Percentiles rank a stretch among this genome's conserved stretches.
phyloP scores from a whole-genome alignment of 2,329 filamentous ascomycete genomes.

The Thermothelomyces thermophilus region DNA sequence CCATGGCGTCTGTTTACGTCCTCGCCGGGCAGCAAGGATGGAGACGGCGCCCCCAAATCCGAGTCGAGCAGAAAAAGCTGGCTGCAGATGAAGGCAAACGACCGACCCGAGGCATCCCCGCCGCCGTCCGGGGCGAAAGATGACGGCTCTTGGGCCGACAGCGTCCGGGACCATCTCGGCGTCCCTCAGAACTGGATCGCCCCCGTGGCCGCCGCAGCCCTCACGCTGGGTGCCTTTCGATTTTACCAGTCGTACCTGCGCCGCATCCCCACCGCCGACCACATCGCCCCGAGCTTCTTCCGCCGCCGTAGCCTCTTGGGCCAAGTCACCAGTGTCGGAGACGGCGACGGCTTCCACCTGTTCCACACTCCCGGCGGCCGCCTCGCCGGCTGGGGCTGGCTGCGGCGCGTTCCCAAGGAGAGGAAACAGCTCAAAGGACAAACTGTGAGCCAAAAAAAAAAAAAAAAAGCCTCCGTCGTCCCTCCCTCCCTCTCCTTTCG shows the following conservation, averaged over 20 bases:
- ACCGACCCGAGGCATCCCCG: not conserved
- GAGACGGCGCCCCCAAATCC: not conserved
- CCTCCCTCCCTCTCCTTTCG: not conserved
- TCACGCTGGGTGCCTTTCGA: conserved; percentile 54
- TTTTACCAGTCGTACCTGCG: conserved; percentile 73
- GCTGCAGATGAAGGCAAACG: conserved; percentile 5
- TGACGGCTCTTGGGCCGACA: conserved; percentile 36
- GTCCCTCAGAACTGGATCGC: conserved; percentile 49
- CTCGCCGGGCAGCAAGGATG: conserved; percentile 12
- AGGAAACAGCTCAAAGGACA: conserved; percentile 65
- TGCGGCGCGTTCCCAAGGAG: conserved; percentile 65
- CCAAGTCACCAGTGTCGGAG: conserved; percentile 85
- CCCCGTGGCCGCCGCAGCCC: conserved; percentile 47
- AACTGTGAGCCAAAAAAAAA: conserved; percentile 43
- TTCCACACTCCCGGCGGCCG: conserved; percentile 93
- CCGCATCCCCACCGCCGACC: conserved; percentile 69
- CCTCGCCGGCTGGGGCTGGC: conserved; percentile 85
- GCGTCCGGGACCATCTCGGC: conserved; percentile 48
- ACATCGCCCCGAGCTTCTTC: conserved; percentile 70
- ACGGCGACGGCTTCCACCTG: conserved; percentile 91
- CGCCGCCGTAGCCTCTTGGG: conserved; percentile 73
- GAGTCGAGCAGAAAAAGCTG: not conserved
- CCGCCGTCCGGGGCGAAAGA: conserved; percentile 19
- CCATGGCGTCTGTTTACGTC: conserved; percentile 20
- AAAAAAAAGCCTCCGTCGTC: not conserved